Conservation (phyloP, 306 rosid species). For the Hippophae rhamnoides region DNA sequence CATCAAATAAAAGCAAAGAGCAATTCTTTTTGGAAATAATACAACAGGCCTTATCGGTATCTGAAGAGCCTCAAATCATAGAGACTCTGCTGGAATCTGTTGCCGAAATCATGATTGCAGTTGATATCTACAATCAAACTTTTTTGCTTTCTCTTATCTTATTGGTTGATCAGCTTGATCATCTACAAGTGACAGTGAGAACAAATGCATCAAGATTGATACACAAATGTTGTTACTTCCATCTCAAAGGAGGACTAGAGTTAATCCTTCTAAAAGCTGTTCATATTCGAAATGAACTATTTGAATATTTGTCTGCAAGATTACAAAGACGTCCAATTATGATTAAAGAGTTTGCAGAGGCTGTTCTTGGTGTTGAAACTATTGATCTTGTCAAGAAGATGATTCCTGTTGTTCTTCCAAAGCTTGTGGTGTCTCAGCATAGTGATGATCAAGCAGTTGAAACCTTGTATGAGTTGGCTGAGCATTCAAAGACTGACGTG, state of each 20-base stretch:
- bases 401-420: constrained; percentile 90
- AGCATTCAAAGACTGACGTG: constrained; percentile 60
- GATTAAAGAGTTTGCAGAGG: constrained; percentile 86
- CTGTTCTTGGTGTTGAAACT: constrained; percentile 70
- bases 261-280: constrained; percentile 52
- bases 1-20: constrained; percentile 40
- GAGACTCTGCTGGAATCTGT: constrained; percentile 75
- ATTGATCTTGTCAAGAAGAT: constrained; percentile 61
- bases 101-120: constrained; percentile 68
- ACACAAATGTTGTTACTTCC: constrained; percentile 58
- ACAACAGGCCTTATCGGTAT: constrained; percentile 39
- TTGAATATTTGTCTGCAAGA: constrained; percentile 61
- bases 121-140: constrained; percentile 45
- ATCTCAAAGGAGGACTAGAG: constrained; percentile 64
- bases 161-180: constrained; percentile 87
- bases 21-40: constrained; percentile 46
- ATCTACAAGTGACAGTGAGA: constrained; percentile 57
- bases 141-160: constrained; percentile 58
- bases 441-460: constrained; percentile 55
- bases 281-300: constrained; percentile 63
- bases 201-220: constrained; percentile 74
- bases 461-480: constrained; percentile 64
- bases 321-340: constrained; percentile 53
- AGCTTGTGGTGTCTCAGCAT: constrained; percentile 80
- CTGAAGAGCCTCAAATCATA: constrained; percentile 44